A percentile compares a stretch with the other conserved stretches of the same genome.
phyloP scores from a whole-genome alignment of 768 basidiomycete genomes.

The Leccinellum albellum region DNA sequence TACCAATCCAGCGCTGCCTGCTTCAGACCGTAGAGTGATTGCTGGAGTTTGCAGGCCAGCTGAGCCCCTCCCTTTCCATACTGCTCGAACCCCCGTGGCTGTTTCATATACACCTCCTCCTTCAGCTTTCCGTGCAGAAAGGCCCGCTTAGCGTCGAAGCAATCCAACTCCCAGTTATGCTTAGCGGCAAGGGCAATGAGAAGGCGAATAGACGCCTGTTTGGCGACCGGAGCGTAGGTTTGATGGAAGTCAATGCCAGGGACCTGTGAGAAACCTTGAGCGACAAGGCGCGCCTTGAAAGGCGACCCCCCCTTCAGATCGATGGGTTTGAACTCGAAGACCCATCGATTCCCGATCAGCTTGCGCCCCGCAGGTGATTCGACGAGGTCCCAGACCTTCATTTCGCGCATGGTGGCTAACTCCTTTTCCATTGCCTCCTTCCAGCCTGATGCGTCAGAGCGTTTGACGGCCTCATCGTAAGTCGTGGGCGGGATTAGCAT shows the following conservation, averaged over 20 bases:
- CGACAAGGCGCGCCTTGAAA: neutral
- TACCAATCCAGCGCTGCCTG: neutral
- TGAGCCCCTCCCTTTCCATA: neutral
- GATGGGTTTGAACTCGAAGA: conserved; percentile 4
- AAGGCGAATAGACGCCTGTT: neutral
- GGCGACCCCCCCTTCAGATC: neutral
- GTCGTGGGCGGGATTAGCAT: neutral
- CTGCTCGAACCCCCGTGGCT: conserved; percentile 31
- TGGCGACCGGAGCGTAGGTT: conserved; percentile 18
- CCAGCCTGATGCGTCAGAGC: neutral
- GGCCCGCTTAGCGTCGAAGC: conserved; percentile 1
- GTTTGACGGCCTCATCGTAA: neutral
- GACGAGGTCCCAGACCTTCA: neutral
- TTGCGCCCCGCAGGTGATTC: neutral
- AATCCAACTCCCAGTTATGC: conserved; percentile 5
- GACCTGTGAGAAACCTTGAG: conserved; percentile 5
- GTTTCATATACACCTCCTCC: conserved; percentile 34
- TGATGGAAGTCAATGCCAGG: conserved; percentile 3
- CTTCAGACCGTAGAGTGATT: neutral
- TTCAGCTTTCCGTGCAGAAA: conserved; percentile 4
- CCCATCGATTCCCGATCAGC: conserved; percentile 1
- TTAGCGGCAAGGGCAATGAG: neutral
- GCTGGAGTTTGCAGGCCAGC: neutral
- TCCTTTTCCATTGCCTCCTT: conserved; percentile 1
- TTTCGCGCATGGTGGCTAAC: neutral